Conservation (phyloP, 257 asterid species). For the Solanum chaucha region DNA sequence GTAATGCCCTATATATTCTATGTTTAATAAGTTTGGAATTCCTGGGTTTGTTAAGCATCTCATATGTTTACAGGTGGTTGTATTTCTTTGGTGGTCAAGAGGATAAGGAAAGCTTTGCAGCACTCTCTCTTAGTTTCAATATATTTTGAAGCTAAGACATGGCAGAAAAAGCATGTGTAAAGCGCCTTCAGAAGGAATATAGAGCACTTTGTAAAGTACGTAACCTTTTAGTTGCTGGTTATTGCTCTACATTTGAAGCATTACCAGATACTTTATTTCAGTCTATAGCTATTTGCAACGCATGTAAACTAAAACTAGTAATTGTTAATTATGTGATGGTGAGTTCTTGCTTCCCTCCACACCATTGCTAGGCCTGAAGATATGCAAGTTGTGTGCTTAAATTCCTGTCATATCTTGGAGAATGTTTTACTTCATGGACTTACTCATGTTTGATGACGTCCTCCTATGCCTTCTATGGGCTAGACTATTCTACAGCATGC, state of each 20-base stretch:
- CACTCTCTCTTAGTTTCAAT: not conserved
- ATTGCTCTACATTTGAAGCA: not conserved
- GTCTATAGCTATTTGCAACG: not conserved
- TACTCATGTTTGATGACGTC: not conserved
- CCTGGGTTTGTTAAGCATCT: not conserved
- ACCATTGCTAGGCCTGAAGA: not conserved
- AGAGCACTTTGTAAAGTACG: conserved; percentile 93
- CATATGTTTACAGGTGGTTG: not conserved
- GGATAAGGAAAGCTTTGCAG: not conserved
- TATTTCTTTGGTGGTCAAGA: not conserved
- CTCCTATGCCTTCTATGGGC: not conserved
- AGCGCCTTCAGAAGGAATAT: conserved; percentile 96
- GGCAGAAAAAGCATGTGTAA: conserved; percentile 81
- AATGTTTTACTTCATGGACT: not conserved
- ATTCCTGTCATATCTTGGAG: not conserved
- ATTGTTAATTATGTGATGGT: not conserved
- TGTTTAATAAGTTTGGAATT: not conserved
- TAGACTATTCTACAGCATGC: not conserved
- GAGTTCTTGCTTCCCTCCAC: not conserved
- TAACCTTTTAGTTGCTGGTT: not conserved
- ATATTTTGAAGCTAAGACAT: conserved; percentile 20
- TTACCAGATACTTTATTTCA: not conserved
- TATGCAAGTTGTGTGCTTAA: not conserved
- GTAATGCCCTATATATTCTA: not conserved
- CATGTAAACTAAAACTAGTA: not conserved